A percentile compares a stretch with the other conserved stretches of the same genome.
Conservation (phyloP, 495 filamentous ascomycete genomes). For the Aspergillus saccharolyticus region DNA sequence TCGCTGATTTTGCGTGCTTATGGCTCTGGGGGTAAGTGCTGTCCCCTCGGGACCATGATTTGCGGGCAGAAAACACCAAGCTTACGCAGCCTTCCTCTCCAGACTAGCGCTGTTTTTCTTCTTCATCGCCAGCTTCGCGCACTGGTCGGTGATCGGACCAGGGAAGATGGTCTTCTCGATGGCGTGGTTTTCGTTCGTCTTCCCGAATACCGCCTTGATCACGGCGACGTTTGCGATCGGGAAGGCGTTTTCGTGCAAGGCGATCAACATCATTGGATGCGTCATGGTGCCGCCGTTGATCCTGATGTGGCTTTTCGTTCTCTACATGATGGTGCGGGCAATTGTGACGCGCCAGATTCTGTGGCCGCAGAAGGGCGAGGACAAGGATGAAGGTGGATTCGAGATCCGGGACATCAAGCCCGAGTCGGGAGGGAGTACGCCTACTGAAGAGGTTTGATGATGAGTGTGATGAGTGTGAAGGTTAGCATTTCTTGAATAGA, state of each 20-base stretch:
- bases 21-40: slow-evolving; percentile 71
- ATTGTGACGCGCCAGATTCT: slow-evolving; percentile 59
- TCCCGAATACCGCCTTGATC: slow-evolving; percentile 75
- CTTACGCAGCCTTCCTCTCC: neutral
- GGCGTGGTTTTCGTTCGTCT: slow-evolving; percentile 86
- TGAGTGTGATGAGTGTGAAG: too few relatives aligned
- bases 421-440: slow-evolving; percentile 12
- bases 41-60: neutral
- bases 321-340: slow-evolving; percentile 64
- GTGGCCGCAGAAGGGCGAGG: slow-evolving; percentile 68
- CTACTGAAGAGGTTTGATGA: slow-evolving; percentile 5
- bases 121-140: slow-evolving; percentile 67
- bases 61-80: too few relatives aligned
- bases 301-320: slow-evolving; percentile 65
- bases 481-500: too few relatives aligned
- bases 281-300: slow-evolving; percentile 58
- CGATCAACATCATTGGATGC: slow-evolving; percentile 64
- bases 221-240: slow-evolving; percentile 72
- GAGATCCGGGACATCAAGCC: slow-evolving; percentile 33
- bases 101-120: slow-evolving; percentile 83
- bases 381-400: slow-evolving; percentile 59
- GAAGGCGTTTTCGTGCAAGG: slow-evolving; percentile 53
- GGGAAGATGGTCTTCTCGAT: slow-evolving; percentile 72
- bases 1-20: slow-evolving; percentile 56
- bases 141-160: slow-evolving; percentile 63